Percentiles rank a stretch among this genome's conserved stretches.
phyloP scores from a whole-genome alignment of 2,329 filamentous ascomycete genomes.

The Colletotrichum zoysiae region DNA sequence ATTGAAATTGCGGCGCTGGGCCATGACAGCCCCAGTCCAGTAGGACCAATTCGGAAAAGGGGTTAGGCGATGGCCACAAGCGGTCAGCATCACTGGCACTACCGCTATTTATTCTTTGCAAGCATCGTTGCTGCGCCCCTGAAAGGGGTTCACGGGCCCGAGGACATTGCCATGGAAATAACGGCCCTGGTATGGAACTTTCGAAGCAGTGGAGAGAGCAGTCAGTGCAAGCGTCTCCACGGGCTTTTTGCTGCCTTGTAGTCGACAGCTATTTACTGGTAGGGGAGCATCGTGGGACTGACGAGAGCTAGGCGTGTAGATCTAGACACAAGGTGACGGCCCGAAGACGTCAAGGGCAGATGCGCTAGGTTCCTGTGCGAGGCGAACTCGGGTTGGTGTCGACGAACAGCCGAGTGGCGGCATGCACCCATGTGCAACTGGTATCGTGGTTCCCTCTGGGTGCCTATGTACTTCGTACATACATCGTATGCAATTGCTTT shows the following conservation, averaged over 20 bases:
- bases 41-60: constrained; percentile 21
- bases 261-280: constrained; percentile 19
- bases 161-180: constrained; percentile 22
- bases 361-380: constrained; percentile 20
- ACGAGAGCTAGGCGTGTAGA: constrained; percentile 34
- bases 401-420: constrained; percentile 14
- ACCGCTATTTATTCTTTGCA: not conserved
- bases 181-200: constrained; percentile 28
- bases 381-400: constrained; percentile 13
- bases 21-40: constrained; percentile 9
- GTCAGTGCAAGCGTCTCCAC: constrained; percentile 18
- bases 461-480: no score
- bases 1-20: constrained; percentile 30
- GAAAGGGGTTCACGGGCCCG: constrained; percentile 38
- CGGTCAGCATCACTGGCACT: not conserved
- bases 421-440: not conserved
- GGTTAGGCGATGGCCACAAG: constrained; percentile 11
- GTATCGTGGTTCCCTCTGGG: constrained; percentile 20
- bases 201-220: constrained; percentile 41
- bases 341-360: constrained; percentile 34
- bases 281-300: constrained; percentile 20
- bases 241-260: constrained; percentile 15
- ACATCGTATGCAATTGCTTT: constrained; percentile 19
- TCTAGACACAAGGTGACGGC: constrained; percentile 37
- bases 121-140: constrained; percentile 15